Percentiles rank a stretch among this genome's conserved stretches.
Evolutionary conservation across 805 yeast genomes (phyloP).

Genomic region (Suhomyces emberorum): DNA sequence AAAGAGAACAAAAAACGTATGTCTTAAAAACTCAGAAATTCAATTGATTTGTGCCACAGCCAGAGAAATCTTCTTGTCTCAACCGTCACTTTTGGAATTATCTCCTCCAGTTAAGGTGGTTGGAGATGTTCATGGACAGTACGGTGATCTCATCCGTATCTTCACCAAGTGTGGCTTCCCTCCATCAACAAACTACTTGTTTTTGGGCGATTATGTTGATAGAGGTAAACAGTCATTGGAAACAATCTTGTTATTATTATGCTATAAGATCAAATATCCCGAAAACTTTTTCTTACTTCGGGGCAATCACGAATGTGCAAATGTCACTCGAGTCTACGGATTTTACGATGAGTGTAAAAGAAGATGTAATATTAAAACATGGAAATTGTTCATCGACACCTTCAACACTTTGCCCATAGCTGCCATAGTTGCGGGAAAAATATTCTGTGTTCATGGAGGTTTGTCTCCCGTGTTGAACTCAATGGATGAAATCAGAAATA

Average conservation of each 20-base stretch:
- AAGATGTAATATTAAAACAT: slow-evolving; percentile 83
- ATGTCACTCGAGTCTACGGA: slow-evolving; percentile 94
- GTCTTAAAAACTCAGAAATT: slow-evolving; percentile 87
- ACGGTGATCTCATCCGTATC: slow-evolving; percentile 82
- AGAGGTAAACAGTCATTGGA: slow-evolving; percentile 95
- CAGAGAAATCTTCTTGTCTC: slow-evolving; percentile 82
- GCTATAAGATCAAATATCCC: slow-evolving; percentile 95
- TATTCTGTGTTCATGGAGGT: slow-evolving; percentile 89
- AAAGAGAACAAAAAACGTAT: slow-evolving; percentile 83
- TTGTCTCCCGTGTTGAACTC: slow-evolving; percentile 69
- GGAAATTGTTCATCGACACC: slow-evolving; percentile 93
- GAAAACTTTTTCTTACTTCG: slow-evolving; percentile 90
- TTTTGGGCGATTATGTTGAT: slow-evolving; percentile 95
- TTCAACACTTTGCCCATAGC: slow-evolving; percentile 95
- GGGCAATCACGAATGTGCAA: slow-evolving; percentile 98
- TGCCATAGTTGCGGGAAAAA: slow-evolving; percentile 92
- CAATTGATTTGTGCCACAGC: slow-evolving; percentile 83
- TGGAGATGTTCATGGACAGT: slow-evolving; percentile 97
- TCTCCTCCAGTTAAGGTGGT: slow-evolving; percentile 84
- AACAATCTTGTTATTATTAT: slow-evolving; percentile 79
- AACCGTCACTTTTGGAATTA: slow-evolving; percentile 85
- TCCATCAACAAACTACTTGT: slow-evolving; percentile 86
- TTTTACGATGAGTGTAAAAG: slow-evolving; percentile 98
- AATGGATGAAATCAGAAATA: slow-evolving; percentile 70
- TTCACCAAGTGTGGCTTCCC: slow-evolving; percentile 97